Evolutionary conservation across 768 basidiomycete genomes (phyloP), one percentile per base, ranked within the genome.

Genomic region (Kwoniella dendrophila): DNA sequence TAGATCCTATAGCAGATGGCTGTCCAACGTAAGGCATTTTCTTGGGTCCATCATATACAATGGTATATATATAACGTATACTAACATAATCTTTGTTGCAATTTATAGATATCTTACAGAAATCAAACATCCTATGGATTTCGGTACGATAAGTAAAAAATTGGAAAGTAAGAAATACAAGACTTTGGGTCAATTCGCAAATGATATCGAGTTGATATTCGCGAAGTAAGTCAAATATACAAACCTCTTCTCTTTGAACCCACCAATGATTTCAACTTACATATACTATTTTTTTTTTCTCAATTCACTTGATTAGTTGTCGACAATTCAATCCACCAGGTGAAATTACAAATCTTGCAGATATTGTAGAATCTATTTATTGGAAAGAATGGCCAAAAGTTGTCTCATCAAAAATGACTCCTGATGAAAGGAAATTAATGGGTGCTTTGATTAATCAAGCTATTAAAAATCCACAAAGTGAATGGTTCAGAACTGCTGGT

Each of bases 61-160:
- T 26, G n/a, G n/a, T n/a, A n/a, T n/a, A n/a, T n/a, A n/a, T n/a
- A n/a, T n/a, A n/a, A n/a, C n/a, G n/a, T n/a, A n/a, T n/a, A n/a
- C n/a, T n/a, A n/a, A n/a, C n/a, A n/a, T n/a, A n/a, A n/a, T n/a
- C n/a, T n/a, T n/a, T n/a, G 14, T 12, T 33, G 14, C 27, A 54
- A 6, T 38, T 0, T 16, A 3, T 30, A 96, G 92, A 20, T 98
- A 98, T 78, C 86, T 90, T 63, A 86, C 94, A 4, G 95, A 97
- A 79, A 95, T 98, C 73, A 80, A 85, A 62, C 81, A 89, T 67
- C 95, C 95, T 5, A 97, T 97, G 95, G 93, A 97, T 79, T 87
- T 97, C 54, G 86, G 85, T 8, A 95, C 94, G 1, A 89, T 96
- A 68, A 77, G 78, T 14, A 80, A 82, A 38, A 91, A 90, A 72